phyloP scores from a whole-genome alignment of 257 asterid genomes.

The Scutellaria baicalensis region DNA sequence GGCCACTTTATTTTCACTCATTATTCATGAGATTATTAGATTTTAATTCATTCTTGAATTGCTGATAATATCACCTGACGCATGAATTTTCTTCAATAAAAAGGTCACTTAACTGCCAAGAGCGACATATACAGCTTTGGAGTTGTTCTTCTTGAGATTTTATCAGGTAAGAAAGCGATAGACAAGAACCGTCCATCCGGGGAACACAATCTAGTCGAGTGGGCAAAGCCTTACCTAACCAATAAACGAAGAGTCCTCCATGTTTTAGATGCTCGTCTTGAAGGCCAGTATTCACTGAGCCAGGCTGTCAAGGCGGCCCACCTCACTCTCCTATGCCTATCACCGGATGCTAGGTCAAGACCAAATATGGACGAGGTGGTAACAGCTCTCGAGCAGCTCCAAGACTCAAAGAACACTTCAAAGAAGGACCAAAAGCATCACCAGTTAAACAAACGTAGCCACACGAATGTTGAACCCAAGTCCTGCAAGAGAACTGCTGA shows the following conservation, averaged over 20 bases:
- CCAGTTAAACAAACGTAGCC: constrained; percentile 20
- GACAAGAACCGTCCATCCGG: constrained; percentile 72
- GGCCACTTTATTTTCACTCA: no score
- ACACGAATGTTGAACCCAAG: constrained; percentile 8
- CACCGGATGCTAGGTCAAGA: constrained; percentile 42
- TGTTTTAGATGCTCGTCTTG: constrained; percentile 51
- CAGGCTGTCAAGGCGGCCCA: constrained; percentile 44
- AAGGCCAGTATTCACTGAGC: constrained; percentile 45
- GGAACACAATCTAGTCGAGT: constrained; percentile 61
- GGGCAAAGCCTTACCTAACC: constrained; percentile 74
- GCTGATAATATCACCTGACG: not conserved
- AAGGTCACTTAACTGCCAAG: constrained; percentile 74
- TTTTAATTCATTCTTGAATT: not conserved
- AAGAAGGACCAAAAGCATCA: constrained; percentile 25
- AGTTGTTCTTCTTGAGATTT: constrained; percentile 60
- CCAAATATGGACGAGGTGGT: constrained; percentile 61
- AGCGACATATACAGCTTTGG: constrained; percentile 77
- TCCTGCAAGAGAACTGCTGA: constrained; percentile 26
- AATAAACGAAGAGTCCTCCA: constrained; percentile 51
- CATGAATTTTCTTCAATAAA: not conserved
- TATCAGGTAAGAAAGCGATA: constrained; percentile 61
- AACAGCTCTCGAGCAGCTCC: constrained; percentile 46
- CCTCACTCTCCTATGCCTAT: constrained; percentile 55
- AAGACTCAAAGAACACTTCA: constrained; percentile 30
- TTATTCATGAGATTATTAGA: no score